Evolutionary conservation across 331 rosid genomes (phyloP).

Genomic region (Telfairia occidentalis): DNA sequence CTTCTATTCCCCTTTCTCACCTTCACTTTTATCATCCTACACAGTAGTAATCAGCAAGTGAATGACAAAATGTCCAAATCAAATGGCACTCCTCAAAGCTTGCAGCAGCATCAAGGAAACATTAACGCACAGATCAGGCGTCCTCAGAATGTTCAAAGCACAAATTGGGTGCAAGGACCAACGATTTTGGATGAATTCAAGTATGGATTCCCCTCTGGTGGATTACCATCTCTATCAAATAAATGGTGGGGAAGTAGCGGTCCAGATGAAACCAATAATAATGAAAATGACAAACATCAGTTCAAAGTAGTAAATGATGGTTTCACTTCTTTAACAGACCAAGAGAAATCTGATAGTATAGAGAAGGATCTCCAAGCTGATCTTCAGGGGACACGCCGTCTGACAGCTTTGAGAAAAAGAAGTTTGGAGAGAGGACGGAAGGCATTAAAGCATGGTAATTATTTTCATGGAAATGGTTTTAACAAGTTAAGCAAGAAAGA

Average conservation of each 20-base stretch:
- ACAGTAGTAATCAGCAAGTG: slow-evolving; percentile 29
- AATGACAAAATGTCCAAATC: slow-evolving; percentile 35
- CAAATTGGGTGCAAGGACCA: slow-evolving; percentile 43
- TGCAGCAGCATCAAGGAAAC: slow-evolving; percentile 47
- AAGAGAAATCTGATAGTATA: slow-evolving; percentile 22
- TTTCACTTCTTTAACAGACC: slow-evolving; percentile 12
- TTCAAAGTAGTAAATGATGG: slow-evolving; percentile 14
- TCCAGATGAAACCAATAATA: slow-evolving; percentile 11
- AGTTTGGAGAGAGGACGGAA: slow-evolving; percentile 46
- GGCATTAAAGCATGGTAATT: slow-evolving; percentile 41
- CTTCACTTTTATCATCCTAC: slow-evolving; percentile 9
- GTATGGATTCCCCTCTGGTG: slow-evolving; percentile 59
- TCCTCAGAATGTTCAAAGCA: slow-evolving; percentile 3
- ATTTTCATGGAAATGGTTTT: slow-evolving; percentile 27
- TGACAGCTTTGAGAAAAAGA: slow-evolving; percentile 46
- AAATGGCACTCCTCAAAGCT: slow-evolving; percentile 36
- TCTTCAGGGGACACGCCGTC: slow-evolving; percentile 34
- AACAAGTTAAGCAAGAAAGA: slow-evolving; percentile 49
- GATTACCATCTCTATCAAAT: slow-evolving; percentile 51
- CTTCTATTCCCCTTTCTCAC: not conserved
- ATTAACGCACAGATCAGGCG: slow-evolving; percentile 18
- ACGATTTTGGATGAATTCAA: slow-evolving; percentile 55
- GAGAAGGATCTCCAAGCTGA: slow-evolving; percentile 20
- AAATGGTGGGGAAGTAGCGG: slow-evolving; percentile 80
- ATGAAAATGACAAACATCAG: slow-evolving; percentile 20